Conservation (phyloP, 148 eudicot species). For the Vaccinium macrocarpon region DNA sequence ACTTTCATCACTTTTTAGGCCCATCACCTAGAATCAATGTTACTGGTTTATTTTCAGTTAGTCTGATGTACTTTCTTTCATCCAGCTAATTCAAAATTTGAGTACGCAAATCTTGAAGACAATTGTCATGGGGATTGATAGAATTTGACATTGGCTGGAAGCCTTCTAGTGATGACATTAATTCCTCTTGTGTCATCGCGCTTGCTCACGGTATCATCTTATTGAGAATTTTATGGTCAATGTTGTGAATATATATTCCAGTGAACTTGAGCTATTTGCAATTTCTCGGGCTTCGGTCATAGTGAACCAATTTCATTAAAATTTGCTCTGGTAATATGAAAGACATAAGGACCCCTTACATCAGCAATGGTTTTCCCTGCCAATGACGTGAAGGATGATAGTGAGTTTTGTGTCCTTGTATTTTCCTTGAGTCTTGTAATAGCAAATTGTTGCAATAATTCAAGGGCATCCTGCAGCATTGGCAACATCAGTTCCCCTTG, state of each 20-base stretch:
- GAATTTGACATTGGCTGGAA: background rate
- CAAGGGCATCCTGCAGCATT: background rate
- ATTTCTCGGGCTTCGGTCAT: background rate
- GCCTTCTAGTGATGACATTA: background rate
- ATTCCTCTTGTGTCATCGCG: background rate
- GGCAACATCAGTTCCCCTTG: background rate
- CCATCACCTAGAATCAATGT: slow-evolving; percentile 5
- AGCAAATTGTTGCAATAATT: background rate
- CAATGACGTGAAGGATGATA: background rate
- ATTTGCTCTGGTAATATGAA: background rate
- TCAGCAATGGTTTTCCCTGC: background rate
- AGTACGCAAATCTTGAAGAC: background rate
- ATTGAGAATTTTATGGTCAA: background rate
- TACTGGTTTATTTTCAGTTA: background rate
- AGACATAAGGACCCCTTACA: background rate
- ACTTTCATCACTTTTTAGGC: background rate
- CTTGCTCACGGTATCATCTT: background rate
- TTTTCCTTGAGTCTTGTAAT: background rate
- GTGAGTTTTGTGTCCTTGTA: background rate
- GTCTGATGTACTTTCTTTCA: background rate
- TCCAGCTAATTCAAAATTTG: background rate
- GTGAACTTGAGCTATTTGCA: background rate
- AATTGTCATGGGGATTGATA: background rate
- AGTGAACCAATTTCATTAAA: background rate
- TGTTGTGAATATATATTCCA: too few relatives aligned